These are phyloP conservation scores for Candida anutae DNA, from an alignment of 1,139 yeast species.

Conservation along the genomic window DNA sequence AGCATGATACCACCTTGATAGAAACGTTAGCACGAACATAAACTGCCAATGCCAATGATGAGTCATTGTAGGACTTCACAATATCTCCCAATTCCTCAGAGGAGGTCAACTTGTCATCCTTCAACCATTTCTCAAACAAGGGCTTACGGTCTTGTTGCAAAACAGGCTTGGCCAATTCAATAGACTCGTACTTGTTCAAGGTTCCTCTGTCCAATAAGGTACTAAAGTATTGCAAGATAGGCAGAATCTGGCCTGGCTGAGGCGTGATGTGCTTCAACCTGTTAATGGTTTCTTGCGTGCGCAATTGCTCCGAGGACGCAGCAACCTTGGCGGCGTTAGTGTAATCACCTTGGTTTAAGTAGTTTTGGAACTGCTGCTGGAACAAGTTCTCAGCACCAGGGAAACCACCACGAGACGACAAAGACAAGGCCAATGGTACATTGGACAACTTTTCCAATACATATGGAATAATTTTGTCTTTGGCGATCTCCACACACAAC, in stretches of 20 bases:
- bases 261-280: constrained; percentile 88
- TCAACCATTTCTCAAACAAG: constrained; percentile 91
- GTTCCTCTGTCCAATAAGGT: constrained; percentile 90
- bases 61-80: constrained; percentile 74
- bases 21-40: constrained; percentile 81
- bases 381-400: constrained; percentile 95
- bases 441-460: constrained; percentile 81
- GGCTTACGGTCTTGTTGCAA: constrained; percentile 94
- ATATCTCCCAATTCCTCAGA: constrained; percentile 97
- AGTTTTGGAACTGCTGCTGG: constrained; percentile 83
- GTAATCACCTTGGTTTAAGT: constrained; percentile 80
- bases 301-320: constrained; percentile 87
- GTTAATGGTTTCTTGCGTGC: constrained; percentile 92
- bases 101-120: constrained; percentile 86
- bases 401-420: constrained; percentile 92
- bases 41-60: constrained; percentile 83
- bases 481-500: constrained; percentile 82
- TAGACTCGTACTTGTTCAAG: constrained; percentile 85
- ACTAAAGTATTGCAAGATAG: constrained; percentile 87
- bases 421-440: constrained; percentile 76
- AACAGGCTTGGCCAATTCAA: constrained; percentile 93
- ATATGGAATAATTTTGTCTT: constrained; percentile 81
- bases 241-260: constrained; percentile 94
- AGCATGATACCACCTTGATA: constrained; percentile 81
- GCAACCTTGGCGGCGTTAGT: constrained; percentile 94